Base-by-base conservation (phyloP, 1,139 yeast genomes). In the Hansenula lynferdii region DNA sequence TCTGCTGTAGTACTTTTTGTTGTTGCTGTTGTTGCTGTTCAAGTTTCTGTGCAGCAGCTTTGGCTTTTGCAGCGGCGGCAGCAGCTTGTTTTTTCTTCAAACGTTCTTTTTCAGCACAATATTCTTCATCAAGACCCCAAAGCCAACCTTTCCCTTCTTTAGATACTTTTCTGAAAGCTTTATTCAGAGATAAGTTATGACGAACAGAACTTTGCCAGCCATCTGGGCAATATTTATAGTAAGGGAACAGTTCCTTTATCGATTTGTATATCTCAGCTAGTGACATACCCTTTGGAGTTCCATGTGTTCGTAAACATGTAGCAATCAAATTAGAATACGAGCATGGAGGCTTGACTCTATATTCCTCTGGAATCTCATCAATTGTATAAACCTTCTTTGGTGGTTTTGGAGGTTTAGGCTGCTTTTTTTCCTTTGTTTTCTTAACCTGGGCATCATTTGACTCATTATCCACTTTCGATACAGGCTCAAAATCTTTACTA, bases 181-280 rank as follows among this genome's bases (percentile, higher is more conserved):
- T 87, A 61, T 89, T 89, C 49, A 87, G 69, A 19, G 90, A 83
- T 31, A 92, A 69, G 53, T 87, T 89, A 62, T 92, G 98, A 35
- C 94, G 75, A 14, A 92, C 95, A 1, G 95, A 77, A 55, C 86
- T 82, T 63, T 92, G 98, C 99, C 99, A 92, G 3, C 97, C 97
- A 59, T 89, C 96, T 1, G 95, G 89, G 55, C 97, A 89, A 62
- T 86, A 92, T 55, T 82, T 77, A 62, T 86, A 92, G 61, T 85
- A 92, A 2, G 97, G 98, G 59, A 85, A 90, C 10, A 84, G 64
- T 30, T 86, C 95, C 56, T 85, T 85, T 37, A 92, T 86, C 2
- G 89, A 86, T 40, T 84, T 85, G 58, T 86, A 83, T 33, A 92
- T 86, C 49, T 89, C 97, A 11, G 86, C 78, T 35, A 92, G 64